Evolutionary conservation across 352 stramenopile genomes (phyloP).

Genomic region (Aphanomyces invadans): DNA sequence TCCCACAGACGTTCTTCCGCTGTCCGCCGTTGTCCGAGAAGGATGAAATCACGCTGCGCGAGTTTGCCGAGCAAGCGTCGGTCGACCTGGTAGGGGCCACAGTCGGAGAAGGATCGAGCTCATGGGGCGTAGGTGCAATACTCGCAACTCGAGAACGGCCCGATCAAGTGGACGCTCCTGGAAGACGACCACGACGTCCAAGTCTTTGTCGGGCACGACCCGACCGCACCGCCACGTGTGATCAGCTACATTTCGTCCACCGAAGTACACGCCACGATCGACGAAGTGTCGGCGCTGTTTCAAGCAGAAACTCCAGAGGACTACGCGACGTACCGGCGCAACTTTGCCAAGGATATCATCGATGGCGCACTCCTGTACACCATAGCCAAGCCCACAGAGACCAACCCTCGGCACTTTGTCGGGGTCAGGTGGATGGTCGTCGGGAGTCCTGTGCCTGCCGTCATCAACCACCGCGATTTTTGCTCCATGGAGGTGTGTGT

Average conservation of each 20-base stretch:
- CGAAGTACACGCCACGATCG: constrained; percentile 68
- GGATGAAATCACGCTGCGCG: background rate
- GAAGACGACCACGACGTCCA: constrained; percentile 2
- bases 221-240: background rate
- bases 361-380: constrained; percentile 66
- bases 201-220: background rate
- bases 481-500: constrained; percentile 50
- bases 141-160: background rate
- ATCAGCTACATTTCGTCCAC: constrained; percentile 22
- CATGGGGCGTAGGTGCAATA: too few relatives aligned
- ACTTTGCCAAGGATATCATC: constrained; percentile 69
- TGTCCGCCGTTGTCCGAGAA: constrained; percentile 3
- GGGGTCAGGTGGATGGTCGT: constrained; percentile 74
- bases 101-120: too few relatives aligned
- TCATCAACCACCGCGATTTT: constrained; percentile 72
- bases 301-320: constrained; percentile 61
- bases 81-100: constrained; percentile 7
- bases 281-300: constrained; percentile 78
- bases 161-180: background rate
- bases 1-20: constrained; percentile 14
- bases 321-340: constrained; percentile 48
- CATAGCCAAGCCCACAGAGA: constrained; percentile 56
- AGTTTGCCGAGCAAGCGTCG: background rate
- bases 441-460: constrained; percentile 45
- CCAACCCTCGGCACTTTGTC: constrained; percentile 66